phyloP scores from a whole-genome alignment of 208 protist genomes.

The Trypanosoma rangeli region DNA sequence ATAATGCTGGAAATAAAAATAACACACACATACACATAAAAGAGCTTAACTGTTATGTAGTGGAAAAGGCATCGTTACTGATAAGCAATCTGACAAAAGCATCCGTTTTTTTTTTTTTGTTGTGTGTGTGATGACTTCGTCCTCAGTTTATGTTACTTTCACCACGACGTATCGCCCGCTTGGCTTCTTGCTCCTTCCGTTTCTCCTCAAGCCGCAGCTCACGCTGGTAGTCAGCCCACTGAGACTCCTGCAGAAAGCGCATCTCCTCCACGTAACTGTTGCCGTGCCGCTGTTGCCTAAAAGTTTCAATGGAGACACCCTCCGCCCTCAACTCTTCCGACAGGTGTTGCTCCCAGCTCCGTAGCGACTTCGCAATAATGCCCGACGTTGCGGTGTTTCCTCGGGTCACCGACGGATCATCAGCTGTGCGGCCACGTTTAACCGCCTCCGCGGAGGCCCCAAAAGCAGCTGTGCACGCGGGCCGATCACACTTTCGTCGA shows the following conservation, averaged over 20 bases:
- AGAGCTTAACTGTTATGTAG: no score
- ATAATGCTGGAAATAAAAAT: no score
- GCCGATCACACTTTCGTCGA: slow-evolving; percentile 29
- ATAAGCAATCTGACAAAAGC: no score
- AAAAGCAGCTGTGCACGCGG: not conserved
- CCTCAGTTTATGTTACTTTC: slow-evolving; percentile 26
- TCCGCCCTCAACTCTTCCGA: slow-evolving; percentile 43
- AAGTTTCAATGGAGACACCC: slow-evolving; percentile 72
- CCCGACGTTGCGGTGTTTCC: slow-evolving; percentile 29
- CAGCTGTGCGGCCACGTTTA: not conserved
- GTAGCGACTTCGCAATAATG: slow-evolving; percentile 64
- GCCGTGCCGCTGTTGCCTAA: slow-evolving; percentile 50
- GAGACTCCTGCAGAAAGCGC: slow-evolving; percentile 51
- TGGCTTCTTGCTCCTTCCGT: slow-evolving; percentile 47
- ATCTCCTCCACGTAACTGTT: slow-evolving; percentile 67
- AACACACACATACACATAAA: no score
- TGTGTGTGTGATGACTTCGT: no score
- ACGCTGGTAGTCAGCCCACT: slow-evolving; percentile 71
- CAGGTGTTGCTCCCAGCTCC: slow-evolving; percentile 65
- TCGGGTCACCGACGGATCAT: not conserved
- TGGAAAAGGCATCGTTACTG: no score
- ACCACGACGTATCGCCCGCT: slow-evolving; percentile 56
- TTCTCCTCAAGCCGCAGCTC: slow-evolving; percentile 55
- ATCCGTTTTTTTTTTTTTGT: not conserved
- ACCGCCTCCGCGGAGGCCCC: not conserved